phyloP scores from a whole-genome alignment of 129 eudicot genomes.

The Heracleum sosnowskyi region DNA sequence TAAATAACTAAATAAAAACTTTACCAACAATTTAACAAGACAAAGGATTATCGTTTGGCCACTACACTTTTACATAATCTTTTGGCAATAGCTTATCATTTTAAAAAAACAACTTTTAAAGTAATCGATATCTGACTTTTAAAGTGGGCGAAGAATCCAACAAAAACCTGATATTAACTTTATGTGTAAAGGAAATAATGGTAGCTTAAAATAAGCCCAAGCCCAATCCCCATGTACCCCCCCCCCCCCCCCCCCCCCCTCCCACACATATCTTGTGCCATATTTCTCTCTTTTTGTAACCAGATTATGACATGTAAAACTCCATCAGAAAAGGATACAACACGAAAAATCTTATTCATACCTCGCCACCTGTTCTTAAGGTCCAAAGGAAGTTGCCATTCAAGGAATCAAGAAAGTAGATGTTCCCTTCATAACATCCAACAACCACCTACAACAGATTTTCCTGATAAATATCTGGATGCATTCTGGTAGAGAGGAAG shows the following conservation, averaged over 20 bases:
- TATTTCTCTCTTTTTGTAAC: background rate
- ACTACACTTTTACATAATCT: no score
- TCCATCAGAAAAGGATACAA: background rate
- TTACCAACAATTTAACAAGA: no score
- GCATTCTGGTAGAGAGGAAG: background rate
- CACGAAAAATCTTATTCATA: slow-evolving; percentile 14
- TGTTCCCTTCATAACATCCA: slow-evolving; percentile 86
- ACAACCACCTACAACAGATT: slow-evolving; percentile 47
- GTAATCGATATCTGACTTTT: no score
- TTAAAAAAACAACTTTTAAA: no score
- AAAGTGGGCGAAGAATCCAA: background rate
- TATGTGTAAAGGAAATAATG: background rate
- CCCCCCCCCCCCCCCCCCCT: no score
- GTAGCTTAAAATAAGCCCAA: background rate
- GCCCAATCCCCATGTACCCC: background rate
- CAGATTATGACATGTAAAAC: background rate
- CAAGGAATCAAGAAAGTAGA: slow-evolving; percentile 61
- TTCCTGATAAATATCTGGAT: slow-evolving; percentile 4
- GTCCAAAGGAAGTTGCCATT: slow-evolving; percentile 67
- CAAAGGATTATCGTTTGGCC: no score
- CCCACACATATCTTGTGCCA: no score
- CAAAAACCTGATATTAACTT: background rate
- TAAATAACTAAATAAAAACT: no score
- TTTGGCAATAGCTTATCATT: background rate
- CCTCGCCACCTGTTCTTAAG: slow-evolving; percentile 76